Percentiles rank a stretch among this genome's conserved stretches.
Conservation (phyloP, 2,329 filamentous ascomycete species). For the Fusarium bactridioides region DNA sequence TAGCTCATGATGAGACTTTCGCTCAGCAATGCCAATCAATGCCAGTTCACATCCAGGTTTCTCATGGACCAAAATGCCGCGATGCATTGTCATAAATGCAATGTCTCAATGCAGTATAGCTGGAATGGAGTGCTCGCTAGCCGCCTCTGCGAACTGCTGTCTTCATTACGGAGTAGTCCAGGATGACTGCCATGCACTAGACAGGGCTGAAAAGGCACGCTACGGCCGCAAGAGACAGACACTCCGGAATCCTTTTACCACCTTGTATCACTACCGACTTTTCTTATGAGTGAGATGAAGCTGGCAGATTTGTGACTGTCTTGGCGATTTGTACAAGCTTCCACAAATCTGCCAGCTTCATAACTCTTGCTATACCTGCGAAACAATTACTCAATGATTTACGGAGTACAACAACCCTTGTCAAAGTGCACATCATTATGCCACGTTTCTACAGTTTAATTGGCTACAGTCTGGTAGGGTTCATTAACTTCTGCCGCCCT, state of each 20-base stretch:
- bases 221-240: not conserved
- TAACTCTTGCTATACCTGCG: not conserved
- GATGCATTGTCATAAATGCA: not conserved
- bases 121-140: constrained; percentile 13
- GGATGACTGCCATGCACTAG: constrained; percentile 9
- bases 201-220: constrained; percentile 34
- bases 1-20: not conserved
- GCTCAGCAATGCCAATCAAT: not conserved
- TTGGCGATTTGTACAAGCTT: not conserved
- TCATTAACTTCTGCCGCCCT: constrained; percentile 32
- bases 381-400: not conserved
- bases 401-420: not conserved
- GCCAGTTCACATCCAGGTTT: not conserved
- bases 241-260: not conserved
- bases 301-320: not conserved
- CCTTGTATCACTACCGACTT: not conserved
- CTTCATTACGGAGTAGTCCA: not conserved
- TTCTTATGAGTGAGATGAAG: not conserved
- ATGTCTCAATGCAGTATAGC: constrained; percentile 8
- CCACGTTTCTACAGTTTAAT: constrained; percentile 10
- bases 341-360: not conserved
- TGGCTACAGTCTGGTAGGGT: constrained; percentile 13
- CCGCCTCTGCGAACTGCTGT: constrained; percentile 6
- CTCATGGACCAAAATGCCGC: not conserved
- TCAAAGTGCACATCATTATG: constrained; percentile 8